Conservation (phyloP, 345 rosid genomes). For the Brassica cretica region DNA sequence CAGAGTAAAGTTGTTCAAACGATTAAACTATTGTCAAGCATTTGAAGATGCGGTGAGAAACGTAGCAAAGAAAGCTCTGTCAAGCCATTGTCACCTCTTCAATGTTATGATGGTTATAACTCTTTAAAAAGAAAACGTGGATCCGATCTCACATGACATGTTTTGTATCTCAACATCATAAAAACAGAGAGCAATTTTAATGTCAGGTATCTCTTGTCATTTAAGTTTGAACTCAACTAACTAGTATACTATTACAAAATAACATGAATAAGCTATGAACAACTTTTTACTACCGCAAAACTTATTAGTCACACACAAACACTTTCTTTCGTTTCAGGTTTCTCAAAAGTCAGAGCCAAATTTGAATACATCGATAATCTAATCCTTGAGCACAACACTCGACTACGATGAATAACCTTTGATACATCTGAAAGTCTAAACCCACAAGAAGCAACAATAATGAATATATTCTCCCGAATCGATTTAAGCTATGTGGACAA, state of each 20-base stretch:
- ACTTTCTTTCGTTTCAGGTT: slow-evolving; percentile 7
- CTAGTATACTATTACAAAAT: not conserved
- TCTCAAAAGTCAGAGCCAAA: slow-evolving; percentile 31
- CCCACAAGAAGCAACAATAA: not conserved
- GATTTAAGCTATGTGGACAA: not conserved
- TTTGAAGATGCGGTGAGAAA: not conserved
- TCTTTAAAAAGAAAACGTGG: not conserved
- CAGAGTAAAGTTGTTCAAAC: not conserved
- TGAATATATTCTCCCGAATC: not conserved
- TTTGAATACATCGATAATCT: slow-evolving; percentile 9
- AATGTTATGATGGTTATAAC: not conserved
- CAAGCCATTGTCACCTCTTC: not conserved
- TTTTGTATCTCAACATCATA: not conserved
- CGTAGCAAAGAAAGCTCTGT: not conserved
- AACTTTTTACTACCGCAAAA: not conserved
- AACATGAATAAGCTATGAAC: slow-evolving; percentile 2
- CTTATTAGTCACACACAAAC: not conserved
- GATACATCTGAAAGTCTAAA: slow-evolving; percentile 16
- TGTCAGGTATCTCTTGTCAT: too few species aligned
- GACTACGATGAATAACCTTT: slow-evolving; percentile 26
- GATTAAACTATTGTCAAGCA: not conserved
- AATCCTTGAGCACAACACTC: slow-evolving; percentile 17
- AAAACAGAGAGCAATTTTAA: not conserved
- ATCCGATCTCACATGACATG: not conserved
- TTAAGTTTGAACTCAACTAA: not conserved